Conservation (phyloP, 768 basidiomycete species). For the Baorangia bicolor region DNA sequence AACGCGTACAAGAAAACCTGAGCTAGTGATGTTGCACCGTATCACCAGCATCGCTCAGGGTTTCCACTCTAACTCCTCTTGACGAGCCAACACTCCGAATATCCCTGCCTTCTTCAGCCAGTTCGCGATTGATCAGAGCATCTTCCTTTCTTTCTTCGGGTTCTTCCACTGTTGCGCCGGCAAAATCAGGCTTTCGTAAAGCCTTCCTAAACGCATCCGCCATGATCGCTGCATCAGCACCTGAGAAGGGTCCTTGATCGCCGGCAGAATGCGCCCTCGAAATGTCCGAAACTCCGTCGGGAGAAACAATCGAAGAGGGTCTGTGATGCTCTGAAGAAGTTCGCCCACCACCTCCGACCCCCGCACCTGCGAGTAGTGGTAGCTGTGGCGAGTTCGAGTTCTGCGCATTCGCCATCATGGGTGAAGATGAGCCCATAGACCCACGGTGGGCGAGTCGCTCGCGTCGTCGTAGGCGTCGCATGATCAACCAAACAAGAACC, state of each 20-base stretch:
- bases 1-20: conserved; percentile 36
- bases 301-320: conserved; percentile 44
- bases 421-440: conserved; percentile 77
- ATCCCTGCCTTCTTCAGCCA: conserved; percentile 89
- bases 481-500: conserved; percentile 67
- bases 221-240: conserved; percentile 88
- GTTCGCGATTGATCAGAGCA: conserved; percentile 57
- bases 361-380: conserved; percentile 43
- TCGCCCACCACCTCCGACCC: conserved; percentile 34
- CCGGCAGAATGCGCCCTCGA: conserved; percentile 59
- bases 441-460: conserved; percentile 55
- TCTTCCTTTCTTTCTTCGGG: conserved; percentile 43
- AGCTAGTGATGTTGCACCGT: conserved; percentile 46
- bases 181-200: conserved; percentile 86
- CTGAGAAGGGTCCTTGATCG: conserved; percentile 71
- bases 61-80: conserved; percentile 77
- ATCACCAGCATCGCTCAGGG: conserved; percentile 54
- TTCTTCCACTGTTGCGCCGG: conserved; percentile 66
- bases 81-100: conserved; percentile 81
- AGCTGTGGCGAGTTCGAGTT: conserved; percentile 42
- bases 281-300: conserved; percentile 74
- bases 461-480: conserved; percentile 63
- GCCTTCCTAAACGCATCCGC: conserved; percentile 90
- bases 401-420: conserved; percentile 74
- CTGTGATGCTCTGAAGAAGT: conserved; percentile 34